Conservation (phyloP, 106 monocot genomes). For the Acanthochlamys bracteata region DNA sequence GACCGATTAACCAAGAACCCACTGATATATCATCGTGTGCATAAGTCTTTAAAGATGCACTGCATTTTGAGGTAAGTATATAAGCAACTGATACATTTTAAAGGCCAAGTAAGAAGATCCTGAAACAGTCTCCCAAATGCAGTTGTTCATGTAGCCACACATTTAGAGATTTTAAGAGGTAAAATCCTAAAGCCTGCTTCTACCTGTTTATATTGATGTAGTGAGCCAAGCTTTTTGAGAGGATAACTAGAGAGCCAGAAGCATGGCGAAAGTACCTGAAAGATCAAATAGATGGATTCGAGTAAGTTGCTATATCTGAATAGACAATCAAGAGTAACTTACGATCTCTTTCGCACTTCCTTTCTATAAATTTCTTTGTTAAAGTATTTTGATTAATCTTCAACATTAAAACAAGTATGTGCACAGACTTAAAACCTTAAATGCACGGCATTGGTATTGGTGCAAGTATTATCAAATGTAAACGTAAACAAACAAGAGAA, state of each 20-base stretch:
- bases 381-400: no score
- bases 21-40: constrained; percentile 83
- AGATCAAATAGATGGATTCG: background rate
- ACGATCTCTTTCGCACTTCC: no score
- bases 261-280: constrained; percentile 97
- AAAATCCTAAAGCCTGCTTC: background rate
- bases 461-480: no score
- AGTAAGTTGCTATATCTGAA: background rate
- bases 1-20: constrained; percentile 98
- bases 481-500: no score
- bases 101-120: no score
- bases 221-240: constrained; percentile 77
- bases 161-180: background rate
- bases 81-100: background rate
- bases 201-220: constrained; percentile 95
- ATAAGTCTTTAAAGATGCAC: constrained; percentile 81
- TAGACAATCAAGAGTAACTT: no score
- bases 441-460: no score
- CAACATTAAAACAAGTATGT: no score
- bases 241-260: constrained; percentile 61
- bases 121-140: no score
- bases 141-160: background rate
- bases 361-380: no score
- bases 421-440: no score
- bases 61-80: constrained; percentile 17